phyloP scores from a whole-genome alignment of 768 basidiomycete genomes.

The Naganishia randhawae region DNA sequence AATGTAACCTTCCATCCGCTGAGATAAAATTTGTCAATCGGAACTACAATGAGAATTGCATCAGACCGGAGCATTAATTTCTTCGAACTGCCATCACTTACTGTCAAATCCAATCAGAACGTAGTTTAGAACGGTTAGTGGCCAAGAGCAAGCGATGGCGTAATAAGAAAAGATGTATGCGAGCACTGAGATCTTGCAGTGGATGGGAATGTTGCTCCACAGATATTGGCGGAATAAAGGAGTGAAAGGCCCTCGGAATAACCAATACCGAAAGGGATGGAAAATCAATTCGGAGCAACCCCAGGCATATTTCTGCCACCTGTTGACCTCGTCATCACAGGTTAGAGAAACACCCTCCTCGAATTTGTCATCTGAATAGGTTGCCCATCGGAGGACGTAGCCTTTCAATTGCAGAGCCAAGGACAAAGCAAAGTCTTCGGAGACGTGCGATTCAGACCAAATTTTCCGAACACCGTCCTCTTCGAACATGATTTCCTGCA shows the following conservation, averaged over 20 bases:
- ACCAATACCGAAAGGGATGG: constrained; percentile 76
- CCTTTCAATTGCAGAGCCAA: constrained; percentile 46
- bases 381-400: constrained; percentile 58
- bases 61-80: not conserved
- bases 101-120: constrained; percentile 51
- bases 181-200: constrained; percentile 59
- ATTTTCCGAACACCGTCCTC: constrained; percentile 66
- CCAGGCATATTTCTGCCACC: constrained; percentile 71
- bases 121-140: constrained; percentile 68
- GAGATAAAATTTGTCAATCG: constrained; percentile 9
- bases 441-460: constrained; percentile 78
- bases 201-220: constrained; percentile 55
- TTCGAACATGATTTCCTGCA: constrained; percentile 74
- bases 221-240: constrained; percentile 48
- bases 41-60: not conserved
- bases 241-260: constrained; percentile 73
- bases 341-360: constrained; percentile 89
- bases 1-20: constrained; percentile 7
- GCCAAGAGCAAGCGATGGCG: constrained; percentile 60
- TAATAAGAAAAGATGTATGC: constrained; percentile 56
- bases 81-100: not conserved
- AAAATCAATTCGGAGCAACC: constrained; percentile 62
- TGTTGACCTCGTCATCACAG: constrained; percentile 80
- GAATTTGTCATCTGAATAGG: constrained; percentile 77
- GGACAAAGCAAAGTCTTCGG: constrained; percentile 81